Evolutionary conservation across 2,329 filamentous ascomycete genomes (phyloP).

Genomic region (Meredithiella fracta): DNA sequence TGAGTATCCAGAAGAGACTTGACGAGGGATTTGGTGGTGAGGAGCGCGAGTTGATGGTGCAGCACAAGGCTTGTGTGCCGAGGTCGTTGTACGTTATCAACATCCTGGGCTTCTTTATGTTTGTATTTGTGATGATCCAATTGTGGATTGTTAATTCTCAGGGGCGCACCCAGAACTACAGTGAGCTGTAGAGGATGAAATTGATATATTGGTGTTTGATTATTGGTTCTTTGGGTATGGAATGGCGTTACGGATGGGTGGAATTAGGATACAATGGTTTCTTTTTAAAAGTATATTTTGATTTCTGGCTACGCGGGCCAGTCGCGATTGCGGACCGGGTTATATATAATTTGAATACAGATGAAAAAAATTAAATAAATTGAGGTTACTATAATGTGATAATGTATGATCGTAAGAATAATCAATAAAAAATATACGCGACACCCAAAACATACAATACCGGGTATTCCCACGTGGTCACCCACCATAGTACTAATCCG

Average conservation of each 20-base stretch:
- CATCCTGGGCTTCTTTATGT: too few relatives aligned
- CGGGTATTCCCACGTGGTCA: conserved; percentile 9
- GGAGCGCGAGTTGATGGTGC: not conserved
- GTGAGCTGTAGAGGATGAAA: too few relatives aligned
- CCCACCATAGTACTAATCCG: conserved; percentile 8
- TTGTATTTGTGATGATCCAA: too few relatives aligned
- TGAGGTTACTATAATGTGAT: too few relatives aligned
- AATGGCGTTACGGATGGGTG: too few relatives aligned
- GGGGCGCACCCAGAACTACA: too few relatives aligned
- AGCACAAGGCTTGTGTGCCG: not conserved
- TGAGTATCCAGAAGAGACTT: not conserved
- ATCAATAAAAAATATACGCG: not conserved
- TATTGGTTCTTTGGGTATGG: not conserved
- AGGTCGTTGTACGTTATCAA: too few relatives aligned
- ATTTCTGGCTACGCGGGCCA: too few relatives aligned
- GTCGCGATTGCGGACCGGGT: too few relatives aligned
- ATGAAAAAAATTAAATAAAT: not conserved
- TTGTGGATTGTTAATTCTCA: too few relatives aligned
- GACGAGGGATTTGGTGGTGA: not conserved
- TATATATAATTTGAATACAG: not conserved
- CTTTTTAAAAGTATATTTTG: not conserved
- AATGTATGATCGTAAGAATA: not conserved
- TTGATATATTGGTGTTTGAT: not conserved
- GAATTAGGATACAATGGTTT: too few relatives aligned
- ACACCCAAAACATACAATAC: conserved; percentile 10